phyloP scores from a whole-genome alignment of 2,329 filamentous ascomycete species.

The Sphaerulina musiva region DNA sequence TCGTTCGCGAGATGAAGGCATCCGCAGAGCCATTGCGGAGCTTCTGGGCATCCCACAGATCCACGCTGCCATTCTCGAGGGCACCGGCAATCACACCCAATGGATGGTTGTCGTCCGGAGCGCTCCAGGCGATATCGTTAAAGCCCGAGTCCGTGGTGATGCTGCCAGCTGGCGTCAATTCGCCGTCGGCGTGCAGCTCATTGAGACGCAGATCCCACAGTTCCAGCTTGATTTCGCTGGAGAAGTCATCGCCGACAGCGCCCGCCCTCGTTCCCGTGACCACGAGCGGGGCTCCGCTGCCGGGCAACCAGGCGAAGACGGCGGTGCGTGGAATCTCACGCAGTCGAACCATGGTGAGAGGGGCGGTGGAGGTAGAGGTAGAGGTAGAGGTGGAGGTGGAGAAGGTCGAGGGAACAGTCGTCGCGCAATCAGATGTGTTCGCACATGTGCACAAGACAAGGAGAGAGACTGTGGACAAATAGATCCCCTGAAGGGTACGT shows the following conservation, averaged over 20 bases:
- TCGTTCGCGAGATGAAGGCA: slow-evolving; percentile 76
- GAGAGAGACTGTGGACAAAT: background rate
- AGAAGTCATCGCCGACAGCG: slow-evolving; percentile 94
- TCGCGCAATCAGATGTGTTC: background rate
- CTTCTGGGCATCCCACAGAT: slow-evolving; percentile 84
- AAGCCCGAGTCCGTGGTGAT: slow-evolving; percentile 90
- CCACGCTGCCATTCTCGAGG: slow-evolving; percentile 86
- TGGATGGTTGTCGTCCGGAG: slow-evolving; percentile 68
- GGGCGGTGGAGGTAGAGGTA: background rate
- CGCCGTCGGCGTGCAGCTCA: slow-evolving; percentile 64
- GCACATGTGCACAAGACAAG: slow-evolving; percentile 7
- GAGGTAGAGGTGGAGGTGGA: background rate
- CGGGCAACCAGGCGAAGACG: slow-evolving; percentile 93
- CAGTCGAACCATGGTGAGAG: slow-evolving; percentile 73
- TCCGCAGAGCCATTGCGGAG: slow-evolving; percentile 51
- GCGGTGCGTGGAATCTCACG: slow-evolving; percentile 95
- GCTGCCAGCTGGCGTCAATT: slow-evolving; percentile 78
- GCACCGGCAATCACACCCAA: slow-evolving; percentile 90
- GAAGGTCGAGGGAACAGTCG: background rate
- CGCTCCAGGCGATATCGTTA: slow-evolving; percentile 93
- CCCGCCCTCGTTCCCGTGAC: slow-evolving; percentile 92
- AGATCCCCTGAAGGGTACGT: slow-evolving; percentile 2
- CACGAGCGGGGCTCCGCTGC: slow-evolving; percentile 68
- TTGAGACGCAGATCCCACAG: slow-evolving; percentile 90
- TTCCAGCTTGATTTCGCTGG: slow-evolving; percentile 92